Base-by-base conservation (phyloP, 441 rosid genomes). In the Gossypium laxum region DNA sequence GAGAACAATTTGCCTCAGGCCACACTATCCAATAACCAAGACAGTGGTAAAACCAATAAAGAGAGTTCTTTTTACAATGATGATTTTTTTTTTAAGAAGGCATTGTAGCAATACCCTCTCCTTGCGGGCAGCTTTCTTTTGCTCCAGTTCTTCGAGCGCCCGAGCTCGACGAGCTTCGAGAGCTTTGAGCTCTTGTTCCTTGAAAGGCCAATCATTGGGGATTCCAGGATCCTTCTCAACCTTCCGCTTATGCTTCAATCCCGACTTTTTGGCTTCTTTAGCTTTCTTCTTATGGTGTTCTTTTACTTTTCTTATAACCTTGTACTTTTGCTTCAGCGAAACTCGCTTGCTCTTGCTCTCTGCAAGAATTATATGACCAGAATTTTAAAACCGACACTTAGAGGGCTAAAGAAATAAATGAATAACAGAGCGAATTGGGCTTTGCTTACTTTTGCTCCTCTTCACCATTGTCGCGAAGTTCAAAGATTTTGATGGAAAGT, bases 161-260 rank as follows among this genome's bases (percentile, higher is more conserved):
- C 93, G 91, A 64, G 96, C 91, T 19, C 97, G 85, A 26, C 98
- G 90, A 71, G 77, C 97, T 80, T 94, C 97, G 14, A 94, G 85
- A 18, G 97, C 94, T 82, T 90, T 89, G 28, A 94, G 96, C 85
- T 94, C 97, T 50, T 94, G 94, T 74, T 90, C 99, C 94, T 92
- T 91, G 77, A 87, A 92, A 48, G 99, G 99, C 98, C 96, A 94
- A 74, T 90, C 99, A 78, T 94, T 94, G 28, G 99, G 98, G 34
- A 94, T 94, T 65, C 98, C 98, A 28, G 97, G 99, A 71, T 94
- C 98, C 76, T 94, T 94, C 85, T 90, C 98, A 38, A 84, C 88
- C 80, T 82, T 89, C 14, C 74, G 69, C 72, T 84, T 91, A 0
- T 79, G 76, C 45, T 81, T 79, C 72, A 86, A 68, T 4, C 89